Evolutionary conservation across 2,329 filamentous ascomycete genomes (phyloP).

Genomic region (Tympanopsis confertula): DNA sequence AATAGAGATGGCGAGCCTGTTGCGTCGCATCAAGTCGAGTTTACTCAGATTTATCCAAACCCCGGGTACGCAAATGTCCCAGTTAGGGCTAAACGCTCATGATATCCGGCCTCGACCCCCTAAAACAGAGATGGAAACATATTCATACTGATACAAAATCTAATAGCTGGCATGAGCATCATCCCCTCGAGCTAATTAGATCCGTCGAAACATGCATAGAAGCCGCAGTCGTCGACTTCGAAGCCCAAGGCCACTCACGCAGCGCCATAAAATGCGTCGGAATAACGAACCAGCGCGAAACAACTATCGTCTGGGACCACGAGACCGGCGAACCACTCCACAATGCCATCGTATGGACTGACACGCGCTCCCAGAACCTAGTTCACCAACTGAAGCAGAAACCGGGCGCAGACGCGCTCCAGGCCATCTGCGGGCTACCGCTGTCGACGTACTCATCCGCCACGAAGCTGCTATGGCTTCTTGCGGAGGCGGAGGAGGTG

Average conservation of each 20-base stretch:
- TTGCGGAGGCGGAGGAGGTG: slow-evolving; percentile 56
- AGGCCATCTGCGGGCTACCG: slow-evolving; percentile 60
- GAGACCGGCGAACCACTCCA: slow-evolving; percentile 66
- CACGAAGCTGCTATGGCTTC: slow-evolving; percentile 67
- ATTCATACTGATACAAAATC: no score
- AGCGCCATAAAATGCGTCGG: slow-evolving; percentile 64
- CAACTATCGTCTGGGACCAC: slow-evolving; percentile 68
- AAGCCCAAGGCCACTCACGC: slow-evolving; percentile 52
- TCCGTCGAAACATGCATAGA: slow-evolving; percentile 70
- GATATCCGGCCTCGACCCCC: no score
- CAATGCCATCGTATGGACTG: slow-evolving; percentile 78
- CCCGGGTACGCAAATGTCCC: slow-evolving; percentile 54
- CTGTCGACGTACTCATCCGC: slow-evolving; percentile 74
- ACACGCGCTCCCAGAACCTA: slow-evolving; percentile 63
- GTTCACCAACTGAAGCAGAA: slow-evolving; percentile 61
- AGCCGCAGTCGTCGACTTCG: slow-evolving; percentile 57
- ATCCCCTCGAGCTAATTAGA: slow-evolving; percentile 61
- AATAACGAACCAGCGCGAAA: slow-evolving; percentile 77
- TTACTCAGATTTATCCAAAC: slow-evolving; percentile 54
- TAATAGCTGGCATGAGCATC: slow-evolving; percentile 70
- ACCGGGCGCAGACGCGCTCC: slow-evolving; percentile 55
- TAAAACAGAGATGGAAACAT: no score
- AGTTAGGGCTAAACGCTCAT: no score
- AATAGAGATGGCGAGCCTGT: slow-evolving; percentile 51
- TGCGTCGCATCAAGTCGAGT: slow-evolving; percentile 58